Evolutionary conservation across 2,329 filamentous ascomycete species (phyloP).

Genomic region (Ophioceras dolichostomum): DNA sequence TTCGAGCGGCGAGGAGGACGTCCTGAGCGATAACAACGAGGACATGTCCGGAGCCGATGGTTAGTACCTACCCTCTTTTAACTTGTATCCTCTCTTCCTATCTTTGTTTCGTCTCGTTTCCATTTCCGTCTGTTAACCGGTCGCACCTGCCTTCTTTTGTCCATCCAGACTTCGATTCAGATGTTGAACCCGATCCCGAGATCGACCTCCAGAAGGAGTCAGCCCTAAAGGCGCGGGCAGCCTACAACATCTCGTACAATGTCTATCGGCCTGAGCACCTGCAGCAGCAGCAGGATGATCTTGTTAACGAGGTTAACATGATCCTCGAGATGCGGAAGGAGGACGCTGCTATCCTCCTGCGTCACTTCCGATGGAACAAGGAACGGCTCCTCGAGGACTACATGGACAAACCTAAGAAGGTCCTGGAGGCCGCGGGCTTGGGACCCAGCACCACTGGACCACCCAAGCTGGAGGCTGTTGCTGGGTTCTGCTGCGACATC

Average conservation of each 20-base stretch:
- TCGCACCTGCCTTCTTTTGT: conserved; percentile 1
- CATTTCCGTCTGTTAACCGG: background rate
- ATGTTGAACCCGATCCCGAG: conserved; percentile 40
- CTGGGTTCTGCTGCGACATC: conserved; percentile 84
- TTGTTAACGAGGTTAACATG: conserved; percentile 82
- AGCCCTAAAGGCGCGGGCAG: conserved; percentile 56
- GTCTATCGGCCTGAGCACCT: conserved; percentile 74
- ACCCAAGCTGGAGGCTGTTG: conserved; percentile 57
- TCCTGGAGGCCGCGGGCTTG: conserved; percentile 76
- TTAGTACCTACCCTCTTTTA: conserved; percentile 14
- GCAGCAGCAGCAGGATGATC: conserved; percentile 69
- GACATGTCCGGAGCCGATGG: conserved; percentile 40
- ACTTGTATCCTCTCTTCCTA: background rate
- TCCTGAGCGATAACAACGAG: conserved; percentile 69
- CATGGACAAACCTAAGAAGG: conserved; percentile 75
- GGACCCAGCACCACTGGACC: conserved; percentile 48
- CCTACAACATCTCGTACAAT: conserved; percentile 76
- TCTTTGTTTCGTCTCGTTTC: conserved; percentile 1
- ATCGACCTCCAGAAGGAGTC: conserved; percentile 48
- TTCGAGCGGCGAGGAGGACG: conserved; percentile 60
- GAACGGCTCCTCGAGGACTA: conserved; percentile 90
- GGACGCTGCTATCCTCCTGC: conserved; percentile 78
- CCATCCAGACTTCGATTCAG: conserved; percentile 30
- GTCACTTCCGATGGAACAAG: conserved; percentile 91
- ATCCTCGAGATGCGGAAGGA: conserved; percentile 84